Evolutionary conservation across 768 basidiomycete species (phyloP).

Genomic region (Phanerochaete sordida): DNA sequence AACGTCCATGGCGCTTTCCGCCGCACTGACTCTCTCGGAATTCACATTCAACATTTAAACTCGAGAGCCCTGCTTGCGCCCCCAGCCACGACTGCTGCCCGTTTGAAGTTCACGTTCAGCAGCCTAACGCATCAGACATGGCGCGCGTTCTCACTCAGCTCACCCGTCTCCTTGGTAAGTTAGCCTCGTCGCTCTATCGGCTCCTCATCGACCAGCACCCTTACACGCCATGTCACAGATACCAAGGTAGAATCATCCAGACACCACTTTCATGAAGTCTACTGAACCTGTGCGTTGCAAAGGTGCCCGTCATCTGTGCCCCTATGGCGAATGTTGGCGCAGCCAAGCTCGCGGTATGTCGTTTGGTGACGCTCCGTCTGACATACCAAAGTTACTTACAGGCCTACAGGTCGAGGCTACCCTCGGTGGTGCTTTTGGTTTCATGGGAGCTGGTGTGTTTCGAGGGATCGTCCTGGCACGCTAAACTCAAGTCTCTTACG

Average conservation of each 20-base stretch:
- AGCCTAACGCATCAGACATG: background rate
- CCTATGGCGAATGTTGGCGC: slow-evolving; percentile 74
- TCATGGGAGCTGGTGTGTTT: slow-evolving; percentile 56
- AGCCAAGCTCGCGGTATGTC: slow-evolving; percentile 34
- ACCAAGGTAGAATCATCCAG: slow-evolving; percentile 21
- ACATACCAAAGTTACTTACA: background rate
- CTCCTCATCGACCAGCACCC: background rate
- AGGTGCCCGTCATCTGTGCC: slow-evolving; percentile 57
- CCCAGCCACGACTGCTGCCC: background rate
- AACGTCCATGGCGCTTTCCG: background rate
- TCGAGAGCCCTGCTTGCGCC: background rate
- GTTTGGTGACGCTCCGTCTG: background rate
- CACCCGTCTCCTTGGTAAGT: slow-evolving; percentile 50
- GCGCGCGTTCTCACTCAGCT: slow-evolving; percentile 18
- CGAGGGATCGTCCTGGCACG: background rate
- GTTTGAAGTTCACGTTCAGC: background rate
- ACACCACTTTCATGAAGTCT: background rate
- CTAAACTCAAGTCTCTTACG: background rate
- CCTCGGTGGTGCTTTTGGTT: slow-evolving; percentile 73
- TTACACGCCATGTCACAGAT: slow-evolving; percentile 29
- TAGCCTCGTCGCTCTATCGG: background rate
- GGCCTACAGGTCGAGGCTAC: slow-evolving; percentile 45
- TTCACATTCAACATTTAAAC: background rate
- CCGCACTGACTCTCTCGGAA: background rate
- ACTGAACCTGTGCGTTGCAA: slow-evolving; percentile 4